Conservation (phyloP, 345 rosid genomes). For the Euclidium syriacum region DNA sequence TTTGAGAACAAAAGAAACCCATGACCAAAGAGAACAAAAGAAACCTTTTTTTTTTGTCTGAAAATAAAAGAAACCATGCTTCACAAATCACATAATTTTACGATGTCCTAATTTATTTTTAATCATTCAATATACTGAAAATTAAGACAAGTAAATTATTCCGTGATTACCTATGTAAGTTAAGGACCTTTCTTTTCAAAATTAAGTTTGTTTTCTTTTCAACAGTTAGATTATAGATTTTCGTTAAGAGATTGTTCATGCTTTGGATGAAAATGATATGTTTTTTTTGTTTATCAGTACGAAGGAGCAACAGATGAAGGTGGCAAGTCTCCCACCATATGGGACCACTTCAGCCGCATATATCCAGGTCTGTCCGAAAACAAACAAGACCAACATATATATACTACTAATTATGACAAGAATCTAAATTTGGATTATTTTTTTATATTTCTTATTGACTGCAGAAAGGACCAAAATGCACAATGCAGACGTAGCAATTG, state of each 20-base stretch:
- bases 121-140: background rate
- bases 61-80: too few relatives aligned
- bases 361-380: conserved; percentile 26
- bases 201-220: too few relatives aligned
- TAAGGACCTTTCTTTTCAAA: background rate
- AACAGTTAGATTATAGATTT: too few relatives aligned
- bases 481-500: conserved; percentile 46
- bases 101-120: background rate
- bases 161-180: background rate
- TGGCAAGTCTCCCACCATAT: conserved; percentile 30
- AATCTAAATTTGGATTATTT: background rate
- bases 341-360: conserved; percentile 34
- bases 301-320: conserved; percentile 36
- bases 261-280: background rate
- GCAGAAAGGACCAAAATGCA: conserved; percentile 40
- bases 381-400: background rate
- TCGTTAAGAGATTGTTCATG: too few relatives aligned
- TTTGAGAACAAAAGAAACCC: too few relatives aligned
- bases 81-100: background rate
- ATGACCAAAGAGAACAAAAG: too few relatives aligned
- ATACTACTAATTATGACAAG: background rate
- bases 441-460: background rate
- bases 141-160: background rate
- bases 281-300: conserved; percentile 10
- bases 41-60: too few relatives aligned